Percentiles rank a stretch among this genome's conserved stretches.
These are phyloP conservation scores for Suillus subalutaceus DNA, from an alignment of 768 basidiomycete species.

Conservation along the genomic window DNA sequence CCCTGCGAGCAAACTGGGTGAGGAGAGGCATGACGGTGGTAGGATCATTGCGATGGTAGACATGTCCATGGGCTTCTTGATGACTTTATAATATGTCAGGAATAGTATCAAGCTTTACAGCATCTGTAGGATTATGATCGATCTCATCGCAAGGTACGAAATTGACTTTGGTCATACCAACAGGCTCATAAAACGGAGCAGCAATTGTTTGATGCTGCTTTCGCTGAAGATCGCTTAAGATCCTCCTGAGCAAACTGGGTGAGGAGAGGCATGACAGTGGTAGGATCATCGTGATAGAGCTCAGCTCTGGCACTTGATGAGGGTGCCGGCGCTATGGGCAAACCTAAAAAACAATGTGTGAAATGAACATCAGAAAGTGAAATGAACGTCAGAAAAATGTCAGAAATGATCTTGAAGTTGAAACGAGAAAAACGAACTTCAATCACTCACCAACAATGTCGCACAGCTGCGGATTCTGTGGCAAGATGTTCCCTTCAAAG, in stretches of 20 bases:
- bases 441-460: too few species aligned
- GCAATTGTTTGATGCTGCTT: conserved; percentile 78
- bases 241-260: too few species aligned
- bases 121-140: conserved; percentile 50
- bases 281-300: conserved; percentile 27
- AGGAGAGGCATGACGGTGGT: conserved; percentile 18
- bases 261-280: too few species aligned
- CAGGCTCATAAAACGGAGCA: conserved; percentile 90
- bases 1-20: conserved; percentile 20
- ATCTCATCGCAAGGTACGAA: background rate
- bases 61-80: conserved; percentile 97
- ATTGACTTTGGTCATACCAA: conserved; percentile 63
- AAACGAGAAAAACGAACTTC: too few species aligned
- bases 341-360: too few species aligned
- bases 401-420: too few species aligned
- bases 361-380: too few species aligned
- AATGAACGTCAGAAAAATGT: too few species aligned
- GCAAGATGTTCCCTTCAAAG: too few species aligned
- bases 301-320: background rate
- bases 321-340: too few species aligned
- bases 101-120: conserved; percentile 75
- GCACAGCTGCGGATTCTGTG: too few species aligned
- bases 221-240: conserved; percentile 74
- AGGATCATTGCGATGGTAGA: conserved; percentile 69
- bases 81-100: conserved; percentile 81